Percentiles rank a stretch among this genome's conserved stretches.
These are phyloP conservation scores for Musa acuminata DNA, from an alignment of 176 grass and related monocot genomes.

Conservation along the genomic window DNA sequence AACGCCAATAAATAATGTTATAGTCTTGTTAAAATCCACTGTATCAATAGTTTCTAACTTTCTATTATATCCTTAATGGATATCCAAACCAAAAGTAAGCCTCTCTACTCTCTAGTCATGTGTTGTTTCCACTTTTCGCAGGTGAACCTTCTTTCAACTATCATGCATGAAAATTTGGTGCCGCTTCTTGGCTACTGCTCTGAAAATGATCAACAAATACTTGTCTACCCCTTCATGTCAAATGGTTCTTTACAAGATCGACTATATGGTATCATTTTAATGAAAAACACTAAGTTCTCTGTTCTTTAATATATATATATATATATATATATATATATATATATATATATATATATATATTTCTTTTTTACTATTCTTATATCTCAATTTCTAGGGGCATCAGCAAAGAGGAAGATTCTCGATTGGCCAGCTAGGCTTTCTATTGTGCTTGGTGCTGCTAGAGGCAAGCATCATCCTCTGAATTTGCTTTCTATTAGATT, in stretches of 20 bases:
- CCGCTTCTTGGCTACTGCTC: constrained; percentile 69
- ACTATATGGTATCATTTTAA: constrained; percentile 42
- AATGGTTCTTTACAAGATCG: constrained; percentile 73
- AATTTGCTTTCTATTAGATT: constrained; percentile 4
- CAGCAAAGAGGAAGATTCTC: constrained; percentile 63
- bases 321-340: too few relatives aligned
- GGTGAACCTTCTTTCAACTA: constrained; percentile 58
- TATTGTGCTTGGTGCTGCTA: constrained; percentile 56
- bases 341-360: too few relatives aligned
- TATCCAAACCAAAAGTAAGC: constrained; percentile 3
- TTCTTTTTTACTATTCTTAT: constrained; percentile 3
- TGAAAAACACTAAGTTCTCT: background rate
- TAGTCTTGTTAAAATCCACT: background rate
- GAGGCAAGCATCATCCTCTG: constrained; percentile 27
- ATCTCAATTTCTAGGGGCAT: constrained; percentile 31
- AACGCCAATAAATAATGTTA: background rate
- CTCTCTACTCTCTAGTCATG: constrained; percentile 25
- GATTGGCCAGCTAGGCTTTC: constrained; percentile 70
- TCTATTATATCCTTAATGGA: constrained; percentile 2
- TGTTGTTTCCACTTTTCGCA: constrained; percentile 24
- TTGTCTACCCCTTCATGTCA: constrained; percentile 76
- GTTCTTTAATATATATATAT: background rate
- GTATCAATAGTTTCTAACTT: background rate
- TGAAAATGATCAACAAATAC: constrained; percentile 83
- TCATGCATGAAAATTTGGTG: constrained; percentile 59